phyloP scores from a whole-genome alignment of 257 asterid species.

The Nicotiana benthamiana region DNA sequence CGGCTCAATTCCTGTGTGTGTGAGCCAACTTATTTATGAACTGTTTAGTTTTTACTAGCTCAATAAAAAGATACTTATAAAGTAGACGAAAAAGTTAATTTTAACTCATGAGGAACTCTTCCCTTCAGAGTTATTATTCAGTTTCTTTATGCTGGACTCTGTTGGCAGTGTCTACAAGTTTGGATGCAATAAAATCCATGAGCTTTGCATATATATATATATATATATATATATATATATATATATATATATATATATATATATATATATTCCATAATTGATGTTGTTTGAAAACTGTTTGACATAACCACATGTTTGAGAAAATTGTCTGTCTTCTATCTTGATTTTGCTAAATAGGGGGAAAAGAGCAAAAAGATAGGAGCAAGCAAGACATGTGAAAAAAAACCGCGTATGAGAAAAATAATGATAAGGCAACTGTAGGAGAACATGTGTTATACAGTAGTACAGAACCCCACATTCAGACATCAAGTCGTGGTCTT shows the following conservation, averaged over 20 bases:
- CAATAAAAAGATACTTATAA: too few species aligned
- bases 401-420: slow-evolving; percentile 5
- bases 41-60: too few species aligned
- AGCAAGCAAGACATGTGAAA: slow-evolving; percentile 23
- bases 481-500: not conserved
- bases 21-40: too few species aligned
- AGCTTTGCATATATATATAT: not conserved
- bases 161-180: not conserved
- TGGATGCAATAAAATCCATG: not conserved
- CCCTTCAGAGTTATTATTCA: too few species aligned
- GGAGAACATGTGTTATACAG: slow-evolving; percentile 1
- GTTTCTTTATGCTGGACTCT: not conserved
- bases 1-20: too few species aligned
- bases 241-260: not conserved
- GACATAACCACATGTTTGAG: not conserved
- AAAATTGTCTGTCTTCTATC: not conserved
- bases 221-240: not conserved
- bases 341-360: slow-evolving; percentile 5
- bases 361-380: not conserved
- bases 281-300: not conserved
- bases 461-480: slow-evolving; percentile 2
- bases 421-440: slow-evolving; percentile 7
- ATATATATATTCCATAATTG: not conserved
- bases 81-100: too few species aligned
- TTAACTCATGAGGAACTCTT: too few species aligned